Percentiles rank a stretch among this genome's conserved stretches.
phyloP scores from a whole-genome alignment of 192 early-diverging fungal genomes.

The Coemansia furcata region DNA sequence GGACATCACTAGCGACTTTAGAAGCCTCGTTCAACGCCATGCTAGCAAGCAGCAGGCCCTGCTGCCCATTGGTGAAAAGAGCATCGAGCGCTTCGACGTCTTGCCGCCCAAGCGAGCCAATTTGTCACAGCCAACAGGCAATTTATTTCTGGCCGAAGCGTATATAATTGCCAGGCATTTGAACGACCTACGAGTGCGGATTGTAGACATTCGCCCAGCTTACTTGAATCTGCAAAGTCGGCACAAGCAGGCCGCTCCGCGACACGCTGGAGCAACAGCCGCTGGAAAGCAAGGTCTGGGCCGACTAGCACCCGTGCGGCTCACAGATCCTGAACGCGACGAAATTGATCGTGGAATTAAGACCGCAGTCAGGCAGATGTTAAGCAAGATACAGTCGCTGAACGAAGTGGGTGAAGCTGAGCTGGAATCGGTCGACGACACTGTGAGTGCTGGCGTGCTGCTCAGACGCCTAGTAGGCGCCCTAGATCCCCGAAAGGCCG shows the following conservation, averaged over 20 bases:
- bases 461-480: conserved; percentile 46
- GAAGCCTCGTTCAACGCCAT: conserved; percentile 10
- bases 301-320: conserved; percentile 11
- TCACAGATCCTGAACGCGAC: conserved; percentile 66
- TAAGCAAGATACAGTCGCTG: conserved; percentile 59
- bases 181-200: conserved; percentile 48
- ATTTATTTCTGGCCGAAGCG: conserved; percentile 59
- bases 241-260: conserved; percentile 1
- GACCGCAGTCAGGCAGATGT: conserved; percentile 55
- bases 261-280: background rate
- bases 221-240: conserved; percentile 51
- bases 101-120: conserved; percentile 27
- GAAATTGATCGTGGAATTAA: conserved; percentile 68
- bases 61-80: conserved; percentile 4
- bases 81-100: conserved; percentile 21
- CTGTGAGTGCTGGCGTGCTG: conserved; percentile 28
- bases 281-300: background rate
- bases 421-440: conserved; percentile 26
- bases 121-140: conserved; percentile 28
- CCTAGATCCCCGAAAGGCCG: conserved; percentile 40
- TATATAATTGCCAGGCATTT: conserved; percentile 60
- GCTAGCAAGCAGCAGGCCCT: conserved; percentile 3
- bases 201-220: conserved; percentile 54
- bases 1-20: conserved; percentile 37
- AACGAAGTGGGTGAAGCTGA: conserved; percentile 53